A percentile compares a stretch with the other conserved stretches of the same genome.
These are phyloP conservation scores for Brassica rapa DNA, from an alignment of 345 rosid genomes.

Conservation along the genomic window DNA sequence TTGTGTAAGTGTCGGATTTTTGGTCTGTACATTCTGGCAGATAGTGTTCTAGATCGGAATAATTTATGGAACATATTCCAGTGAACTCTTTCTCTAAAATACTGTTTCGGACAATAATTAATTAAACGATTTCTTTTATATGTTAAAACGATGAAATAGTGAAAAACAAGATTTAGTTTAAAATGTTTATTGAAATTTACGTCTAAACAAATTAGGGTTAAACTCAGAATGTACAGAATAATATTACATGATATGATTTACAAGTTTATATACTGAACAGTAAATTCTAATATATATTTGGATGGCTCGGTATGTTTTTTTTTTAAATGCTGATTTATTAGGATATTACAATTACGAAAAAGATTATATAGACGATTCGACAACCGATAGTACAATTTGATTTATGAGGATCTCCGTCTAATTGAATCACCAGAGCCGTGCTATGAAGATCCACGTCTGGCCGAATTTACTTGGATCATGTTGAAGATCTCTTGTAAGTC, in stretches of 20 bases:
- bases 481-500: too few species aligned
- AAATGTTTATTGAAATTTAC: neutral
- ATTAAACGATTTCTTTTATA: neutral
- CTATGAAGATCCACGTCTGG: too few species aligned
- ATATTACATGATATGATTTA: neutral
- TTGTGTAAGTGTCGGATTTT: neutral
- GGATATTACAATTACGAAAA: too few species aligned
- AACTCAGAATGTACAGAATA: neutral
- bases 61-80: neutral
- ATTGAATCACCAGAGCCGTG: too few species aligned
- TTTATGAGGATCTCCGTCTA: too few species aligned
- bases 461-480: too few species aligned
- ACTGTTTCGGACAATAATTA: neutral
- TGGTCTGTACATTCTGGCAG: neutral
- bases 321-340: too few species aligned
- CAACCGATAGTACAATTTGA: too few species aligned
- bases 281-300: neutral
- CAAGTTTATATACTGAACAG: neutral
- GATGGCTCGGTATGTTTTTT: neutral
- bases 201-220: neutral
- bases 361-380: too few species aligned
- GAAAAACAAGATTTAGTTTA: neutral
- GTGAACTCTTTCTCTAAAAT: neutral
- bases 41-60: neutral
- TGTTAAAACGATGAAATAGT: neutral